Base-by-base conservation (phyloP, 2,329 filamentous ascomycete species). In the Sporothrix inflata region DNA sequence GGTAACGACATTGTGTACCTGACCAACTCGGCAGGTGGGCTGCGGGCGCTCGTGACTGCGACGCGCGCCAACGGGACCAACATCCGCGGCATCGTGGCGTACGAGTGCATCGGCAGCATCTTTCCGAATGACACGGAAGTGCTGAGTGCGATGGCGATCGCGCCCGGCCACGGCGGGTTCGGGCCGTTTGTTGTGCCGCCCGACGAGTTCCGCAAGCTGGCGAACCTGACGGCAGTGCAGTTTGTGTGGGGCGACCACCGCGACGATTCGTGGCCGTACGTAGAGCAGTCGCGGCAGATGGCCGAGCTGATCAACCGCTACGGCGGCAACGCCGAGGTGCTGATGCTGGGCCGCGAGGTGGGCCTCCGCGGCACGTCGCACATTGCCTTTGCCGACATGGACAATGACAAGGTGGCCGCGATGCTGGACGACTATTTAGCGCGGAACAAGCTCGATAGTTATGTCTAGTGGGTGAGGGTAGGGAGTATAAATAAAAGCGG, bases 71-170 rank as follows among this genome's bases (percentile, higher is more conserved):
- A 82, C 73, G 74, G 76, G 42, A 81, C 79, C 6, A 80, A 80
- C 53, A 81, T 81, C 73, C 79, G 80, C 74, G 80, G 76, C 38
- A 81, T 82, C 34, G 80, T 82, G 6, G 69, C 74, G 30, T 79
- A 78, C 65, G 78, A 79, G 75, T 74, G 76, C 70, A 75, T 76
- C 49, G 78, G 78, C 38, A 75, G 73, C 61, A 75, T 79, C 11
- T 78, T 77, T 14, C 78, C 78, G 2, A 76, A 78, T 69, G 63
- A 65, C 34, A 40, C 69, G 4, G 47, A 47, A 55, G 40, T 70
- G 21, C 7, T 66, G 38, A 9, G 40, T 9, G 12, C 51, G 3
- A 4, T 71, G 74, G 73, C 74, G 4, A 45, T 61, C 19, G 38
- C 16, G 24, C 21, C 53, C 40, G 30, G 38, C 12, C 34, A 16